Evolutionary conservation across 768 basidiomycete species (phyloP), one percentile per base, ranked within the genome.

Genomic region (Thelephora ganbajun): DNA sequence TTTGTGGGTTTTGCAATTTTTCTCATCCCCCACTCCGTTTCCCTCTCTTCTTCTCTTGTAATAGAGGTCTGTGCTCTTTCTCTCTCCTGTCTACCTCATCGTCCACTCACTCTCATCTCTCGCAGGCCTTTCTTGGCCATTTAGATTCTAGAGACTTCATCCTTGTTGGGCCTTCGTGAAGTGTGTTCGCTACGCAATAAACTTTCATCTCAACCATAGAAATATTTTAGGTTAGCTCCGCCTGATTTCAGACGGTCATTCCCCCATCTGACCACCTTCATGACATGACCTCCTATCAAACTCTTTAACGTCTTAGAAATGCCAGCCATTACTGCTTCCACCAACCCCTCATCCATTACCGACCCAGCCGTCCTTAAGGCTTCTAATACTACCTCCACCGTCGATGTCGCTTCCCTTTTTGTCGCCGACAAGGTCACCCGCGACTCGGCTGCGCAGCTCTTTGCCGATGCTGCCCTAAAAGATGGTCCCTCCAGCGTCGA

Each of bases 381-480:
- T 50, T 66, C 62, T 48, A 41, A 41, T 41, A 22, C 5, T 37
- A 37, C 39, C 39, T 50, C 48, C 35, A 14, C 50, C 47, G 60
- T 68, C 44, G 83, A 92, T 65, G 63, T 84, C 52, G 63, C 84
- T 47, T 63, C 80, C 51, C 81, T 94, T 55, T 89, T 94, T 60
- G 78, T 74, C 54, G 71, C 84, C 55, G 92, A 94, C 72, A 92
- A 91, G 70, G 74, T 80, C 53, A 69, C 77, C 48, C 86, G 90
- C 59, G 77, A 78, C 42, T 67, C 80, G 49, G 79, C 89, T 34
- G 82, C 78, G 51, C 68, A 74, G 57, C 65, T 73, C 34, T 71
- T 97, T 55, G 83, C 78, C 54, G 75, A 80, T 50, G 67, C 76
- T 62, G 79, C 77, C 55, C 77, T 89, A 79, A 88, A 88, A 69